Conservation (phyloP, 345 rosid species). For the Triadica sebifera region DNA sequence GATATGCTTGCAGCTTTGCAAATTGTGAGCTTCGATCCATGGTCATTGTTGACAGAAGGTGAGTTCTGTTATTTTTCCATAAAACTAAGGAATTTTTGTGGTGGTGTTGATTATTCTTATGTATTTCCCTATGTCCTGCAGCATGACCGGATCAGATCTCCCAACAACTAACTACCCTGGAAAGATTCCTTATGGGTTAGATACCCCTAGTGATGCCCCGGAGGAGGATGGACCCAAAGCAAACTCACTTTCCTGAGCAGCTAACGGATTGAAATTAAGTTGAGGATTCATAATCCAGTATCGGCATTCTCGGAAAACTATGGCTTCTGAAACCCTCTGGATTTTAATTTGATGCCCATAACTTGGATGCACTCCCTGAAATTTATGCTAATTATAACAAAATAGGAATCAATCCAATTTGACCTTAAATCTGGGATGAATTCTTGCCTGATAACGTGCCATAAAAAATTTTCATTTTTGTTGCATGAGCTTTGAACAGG, state of each 20-base stretch:
- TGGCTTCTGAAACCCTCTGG: not conserved
- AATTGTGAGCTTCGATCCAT: slow-evolving; percentile 97
- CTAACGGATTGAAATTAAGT: not conserved
- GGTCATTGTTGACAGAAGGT: slow-evolving; percentile 83
- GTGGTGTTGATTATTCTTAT: slow-evolving; percentile 13
- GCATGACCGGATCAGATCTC: slow-evolving; percentile 65
- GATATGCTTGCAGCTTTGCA: slow-evolving; percentile 59
- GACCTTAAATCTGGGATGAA: not conserved
- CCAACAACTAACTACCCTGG: slow-evolving; percentile 76
- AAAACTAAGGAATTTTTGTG: not conserved
- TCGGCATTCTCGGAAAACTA: slow-evolving; percentile 1
- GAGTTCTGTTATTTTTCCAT: slow-evolving; percentile 15
- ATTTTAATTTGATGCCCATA: not conserved
- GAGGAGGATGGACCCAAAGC: slow-evolving; percentile 27
- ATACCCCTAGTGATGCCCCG: slow-evolving; percentile 47
- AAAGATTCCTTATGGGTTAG: slow-evolving; percentile 63
- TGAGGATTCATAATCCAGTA: not conserved
- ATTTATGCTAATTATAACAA: not conserved
- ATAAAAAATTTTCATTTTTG: not conserved
- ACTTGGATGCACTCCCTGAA: not conserved
- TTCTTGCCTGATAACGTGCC: not conserved
- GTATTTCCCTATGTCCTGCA: slow-evolving; percentile 26
- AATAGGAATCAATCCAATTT: not conserved
- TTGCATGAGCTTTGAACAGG: not conserved
- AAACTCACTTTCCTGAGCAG: not conserved